Evolutionary conservation across 108 stramenopile genomes (phyloP), one percentile per base, ranked within the genome.

Genomic region (Nannochloropsis oceanica): DNA sequence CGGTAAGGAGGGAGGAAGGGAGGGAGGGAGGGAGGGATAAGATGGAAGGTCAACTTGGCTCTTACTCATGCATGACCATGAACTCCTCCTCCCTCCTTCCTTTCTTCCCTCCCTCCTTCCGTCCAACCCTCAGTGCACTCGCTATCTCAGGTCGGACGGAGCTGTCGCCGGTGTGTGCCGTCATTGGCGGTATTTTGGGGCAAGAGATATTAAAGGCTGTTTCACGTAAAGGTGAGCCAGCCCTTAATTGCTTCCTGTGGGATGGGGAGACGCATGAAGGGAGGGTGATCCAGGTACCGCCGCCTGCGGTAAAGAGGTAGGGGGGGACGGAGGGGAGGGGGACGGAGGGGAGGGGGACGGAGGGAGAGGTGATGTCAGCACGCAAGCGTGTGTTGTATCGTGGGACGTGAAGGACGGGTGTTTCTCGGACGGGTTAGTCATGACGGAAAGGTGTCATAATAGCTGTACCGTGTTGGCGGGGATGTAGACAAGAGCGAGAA

Each of bases 191-290:
- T 20, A 91, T 96, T 43, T 79, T 98, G 25, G 96, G 96, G 25
- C 96, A 96, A 88, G 97, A 96, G 91, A 91, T 96, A 79, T 94
- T 97, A 92, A 97, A 97, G 85, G 92, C 93, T 8, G 91, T 97
- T 84, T 93, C 91, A 81, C 93, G 94, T n/a, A 95, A 94, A 86
- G 96, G 95, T 81, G 93, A 94, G 86, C 96, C 96, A 14, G 94
- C 94, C 81, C 94, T 94, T 84, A 97, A 97, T 88, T 90, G 94
- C 12, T 85, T 97, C 79, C 42, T 94, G 83, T 94, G 95, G 43
- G 93, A 94, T 83, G 96, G 94, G 8, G 73, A 82, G 25, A 46
- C 83, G 25, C 11, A 24, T 11, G 83, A 84, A 84, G 83, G 83
- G 82, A 25, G 27, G 44, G 82, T 83, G 22, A 83, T 83, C 14